Conservation (phyloP, 768 basidiomycete genomes). For the Phylloporus rhodoxanthus region DNA sequence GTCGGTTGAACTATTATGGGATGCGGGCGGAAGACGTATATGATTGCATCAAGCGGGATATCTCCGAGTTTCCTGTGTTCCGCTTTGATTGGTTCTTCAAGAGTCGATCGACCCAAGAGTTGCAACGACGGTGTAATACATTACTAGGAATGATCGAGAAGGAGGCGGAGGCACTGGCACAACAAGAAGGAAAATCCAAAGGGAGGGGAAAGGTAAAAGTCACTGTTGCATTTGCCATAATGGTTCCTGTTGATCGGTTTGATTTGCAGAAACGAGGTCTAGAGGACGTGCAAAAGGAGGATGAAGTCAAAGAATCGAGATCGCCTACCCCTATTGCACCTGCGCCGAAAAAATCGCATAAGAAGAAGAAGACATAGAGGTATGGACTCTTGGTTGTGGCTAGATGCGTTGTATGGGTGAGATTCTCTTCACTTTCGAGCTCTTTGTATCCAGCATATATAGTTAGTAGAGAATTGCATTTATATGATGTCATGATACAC, state of each 20-base stretch:
- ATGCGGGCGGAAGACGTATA: conserved; percentile 86
- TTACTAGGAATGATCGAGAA: conserved; percentile 87
- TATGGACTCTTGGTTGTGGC: not conserved
- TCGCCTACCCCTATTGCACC: conserved; percentile 55
- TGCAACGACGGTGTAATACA: conserved; percentile 84
- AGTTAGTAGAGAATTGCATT: not conserved
- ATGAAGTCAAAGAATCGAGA: conserved; percentile 47
- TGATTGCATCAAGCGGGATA: conserved; percentile 93
- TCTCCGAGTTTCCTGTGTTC: conserved; percentile 94
- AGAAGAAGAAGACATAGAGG: conserved; percentile 37
- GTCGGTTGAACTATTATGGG: conserved; percentile 84
- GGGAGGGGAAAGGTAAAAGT: conserved; percentile 60
- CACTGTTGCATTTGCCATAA: not conserved
- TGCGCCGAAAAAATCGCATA: conserved; percentile 51
- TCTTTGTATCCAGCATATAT: not conserved
- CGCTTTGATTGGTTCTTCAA: conserved; percentile 99
- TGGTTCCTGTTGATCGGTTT: not conserved
- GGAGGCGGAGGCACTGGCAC: conserved; percentile 65
- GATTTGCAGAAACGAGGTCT: conserved; percentile 59
- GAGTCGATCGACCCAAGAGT: conserved; percentile 75
- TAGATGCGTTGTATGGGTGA: not conserved
- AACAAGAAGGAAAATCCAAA: conserved; percentile 63
- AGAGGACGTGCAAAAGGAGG: conserved; percentile 55
- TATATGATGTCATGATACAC: no score
- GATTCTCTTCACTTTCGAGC: not conserved